These are phyloP conservation scores for Annulohypoxylon stygium DNA, from an alignment of 495 filamentous ascomycete species.

Conservation along the genomic window DNA sequence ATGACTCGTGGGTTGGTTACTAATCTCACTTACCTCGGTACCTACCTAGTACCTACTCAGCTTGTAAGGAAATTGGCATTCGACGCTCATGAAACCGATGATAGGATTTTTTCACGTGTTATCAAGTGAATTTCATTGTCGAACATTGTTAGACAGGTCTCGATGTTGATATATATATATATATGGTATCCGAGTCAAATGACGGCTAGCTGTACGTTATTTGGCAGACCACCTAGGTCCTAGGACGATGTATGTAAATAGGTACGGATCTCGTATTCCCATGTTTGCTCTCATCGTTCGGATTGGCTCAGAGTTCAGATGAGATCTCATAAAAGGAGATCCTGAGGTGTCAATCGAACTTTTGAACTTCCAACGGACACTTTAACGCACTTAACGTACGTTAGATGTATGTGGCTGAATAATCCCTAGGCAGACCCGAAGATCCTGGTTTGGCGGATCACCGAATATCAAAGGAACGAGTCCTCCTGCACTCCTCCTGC, in stretches of 20 bases:
- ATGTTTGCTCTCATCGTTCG: background rate
- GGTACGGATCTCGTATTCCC: background rate
- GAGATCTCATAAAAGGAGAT: background rate
- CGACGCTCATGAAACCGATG: background rate
- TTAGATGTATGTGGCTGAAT: constrained; percentile 10
- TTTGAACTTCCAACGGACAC: constrained; percentile 7
- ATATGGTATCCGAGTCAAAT: too few species aligned
- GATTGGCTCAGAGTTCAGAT: background rate
- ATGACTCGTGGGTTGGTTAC: constrained; percentile 6
- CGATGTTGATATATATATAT: background rate
- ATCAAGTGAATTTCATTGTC: background rate
- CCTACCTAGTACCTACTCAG: background rate
- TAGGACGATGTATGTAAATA: background rate
- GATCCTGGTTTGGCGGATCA: constrained; percentile 17
- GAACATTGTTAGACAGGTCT: too few species aligned
- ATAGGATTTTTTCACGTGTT: background rate
- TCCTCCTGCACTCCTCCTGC: constrained; percentile 34
- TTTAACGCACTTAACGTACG: background rate
- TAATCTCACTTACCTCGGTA: background rate
- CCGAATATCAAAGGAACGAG: constrained; percentile 29
- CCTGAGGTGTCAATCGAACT: background rate
- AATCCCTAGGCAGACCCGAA: constrained; percentile 3
- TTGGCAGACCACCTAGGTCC: background rate
- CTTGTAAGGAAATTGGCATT: background rate
- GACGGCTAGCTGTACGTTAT: background rate